These are phyloP conservation scores for Lindgomyces ingoldianus DNA, from an alignment of 495 filamentous ascomycete genomes.

Conservation along the genomic window DNA sequence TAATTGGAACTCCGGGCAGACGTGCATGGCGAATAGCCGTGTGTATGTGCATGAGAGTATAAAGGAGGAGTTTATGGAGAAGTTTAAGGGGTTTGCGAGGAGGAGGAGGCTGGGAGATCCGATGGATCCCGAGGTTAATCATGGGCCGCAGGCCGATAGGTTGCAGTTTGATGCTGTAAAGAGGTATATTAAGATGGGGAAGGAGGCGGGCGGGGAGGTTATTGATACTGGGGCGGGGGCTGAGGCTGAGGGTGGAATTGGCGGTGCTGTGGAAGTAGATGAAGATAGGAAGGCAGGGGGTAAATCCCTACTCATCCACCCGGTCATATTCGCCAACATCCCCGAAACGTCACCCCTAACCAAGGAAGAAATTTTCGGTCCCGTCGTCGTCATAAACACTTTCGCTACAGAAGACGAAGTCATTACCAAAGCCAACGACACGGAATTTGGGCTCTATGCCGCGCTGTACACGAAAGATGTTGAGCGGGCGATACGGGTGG, in stretches of 20 bases:
- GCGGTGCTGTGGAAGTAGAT: slow-evolving; percentile 40
- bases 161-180: slow-evolving; percentile 67
- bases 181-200: slow-evolving; percentile 63
- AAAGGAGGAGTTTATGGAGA: slow-evolving; percentile 63
- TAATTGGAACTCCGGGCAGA: slow-evolving; percentile 77
- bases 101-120: slow-evolving; percentile 66
- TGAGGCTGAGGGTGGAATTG: slow-evolving; percentile 46
- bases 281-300: slow-evolving; percentile 58
- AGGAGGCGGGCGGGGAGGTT: slow-evolving; percentile 52
- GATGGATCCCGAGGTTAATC: slow-evolving; percentile 67
- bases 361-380: slow-evolving; percentile 77
- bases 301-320: slow-evolving; percentile 58
- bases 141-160: slow-evolving; percentile 71
- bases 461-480: slow-evolving; percentile 83
- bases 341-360: slow-evolving; percentile 67
- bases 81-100: slow-evolving; percentile 63
- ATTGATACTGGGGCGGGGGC: slow-evolving; percentile 43
- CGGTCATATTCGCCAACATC: slow-evolving; percentile 72
- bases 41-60: slow-evolving; percentile 67
- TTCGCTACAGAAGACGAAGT: slow-evolving; percentile 71
- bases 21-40: slow-evolving; percentile 78
- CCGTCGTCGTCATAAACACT: slow-evolving; percentile 69
- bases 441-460: slow-evolving; percentile 75
- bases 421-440: slow-evolving; percentile 75
- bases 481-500: slow-evolving; percentile 68